Conservation (phyloP, 2,329 filamentous ascomycete genomes). For the Waltergamsia citrina region DNA sequence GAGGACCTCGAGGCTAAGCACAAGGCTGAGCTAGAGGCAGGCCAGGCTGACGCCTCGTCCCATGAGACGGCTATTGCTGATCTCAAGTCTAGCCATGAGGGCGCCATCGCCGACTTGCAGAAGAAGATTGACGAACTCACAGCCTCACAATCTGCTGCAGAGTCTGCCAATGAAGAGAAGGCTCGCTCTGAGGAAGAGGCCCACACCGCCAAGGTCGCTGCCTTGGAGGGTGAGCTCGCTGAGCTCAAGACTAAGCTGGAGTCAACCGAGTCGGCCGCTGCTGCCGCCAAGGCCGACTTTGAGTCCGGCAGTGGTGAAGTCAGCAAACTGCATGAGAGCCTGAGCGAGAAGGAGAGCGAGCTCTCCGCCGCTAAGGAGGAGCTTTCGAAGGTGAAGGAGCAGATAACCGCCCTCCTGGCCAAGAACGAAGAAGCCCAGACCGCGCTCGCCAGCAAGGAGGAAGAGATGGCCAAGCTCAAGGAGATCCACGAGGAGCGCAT, state of each 20-base stretch:
- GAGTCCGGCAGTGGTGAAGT: slow-evolving; percentile 31
- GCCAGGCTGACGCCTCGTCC: slow-evolving; percentile 30
- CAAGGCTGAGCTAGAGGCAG: slow-evolving; percentile 37
- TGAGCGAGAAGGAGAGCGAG: slow-evolving; percentile 33
- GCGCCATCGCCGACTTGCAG: slow-evolving; percentile 37
- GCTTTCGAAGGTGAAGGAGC: slow-evolving; percentile 30
- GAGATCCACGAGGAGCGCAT: slow-evolving; percentile 48
- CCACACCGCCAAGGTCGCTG: slow-evolving; percentile 33
- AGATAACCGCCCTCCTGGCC: slow-evolving; percentile 36
- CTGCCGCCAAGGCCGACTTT: slow-evolving; percentile 31
- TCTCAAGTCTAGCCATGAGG: slow-evolving; percentile 40
- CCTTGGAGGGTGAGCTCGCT: slow-evolving; percentile 41
- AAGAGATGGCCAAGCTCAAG: slow-evolving; percentile 39
- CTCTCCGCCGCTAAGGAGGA: slow-evolving; percentile 32
- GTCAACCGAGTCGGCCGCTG: slow-evolving; percentile 34
- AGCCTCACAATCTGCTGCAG: slow-evolving; percentile 33
- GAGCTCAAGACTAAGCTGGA: slow-evolving; percentile 39
- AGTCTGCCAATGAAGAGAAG: slow-evolving; percentile 33
- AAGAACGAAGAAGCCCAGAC: slow-evolving; percentile 37
- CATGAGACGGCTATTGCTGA: slow-evolving; percentile 40
- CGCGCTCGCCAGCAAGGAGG: slow-evolving; percentile 37
- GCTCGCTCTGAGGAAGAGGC: slow-evolving; percentile 34
- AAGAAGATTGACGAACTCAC: slow-evolving; percentile 44
- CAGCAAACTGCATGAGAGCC: slow-evolving; percentile 24
- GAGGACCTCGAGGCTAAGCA: slow-evolving; percentile 44